These are phyloP conservation scores for Lichtheimia ornata DNA, from an alignment of 371 early-diverging fungal species.

Conservation along the genomic window DNA sequence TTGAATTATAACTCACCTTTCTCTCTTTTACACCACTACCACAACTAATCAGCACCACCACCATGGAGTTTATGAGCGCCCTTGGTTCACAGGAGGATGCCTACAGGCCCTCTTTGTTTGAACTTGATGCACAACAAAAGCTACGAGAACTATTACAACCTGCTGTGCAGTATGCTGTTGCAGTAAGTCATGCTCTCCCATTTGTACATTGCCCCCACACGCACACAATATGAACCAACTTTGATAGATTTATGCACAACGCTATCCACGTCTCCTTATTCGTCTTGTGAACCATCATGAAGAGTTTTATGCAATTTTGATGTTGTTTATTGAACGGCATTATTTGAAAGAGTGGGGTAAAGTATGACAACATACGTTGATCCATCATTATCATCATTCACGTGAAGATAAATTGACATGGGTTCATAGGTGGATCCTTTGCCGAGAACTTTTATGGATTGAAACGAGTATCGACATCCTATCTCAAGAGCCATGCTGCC, in stretches of 20 bases:
- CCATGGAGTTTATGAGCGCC: conserved; percentile 88
- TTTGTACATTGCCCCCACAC: neutral
- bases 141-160: conserved; percentile 83
- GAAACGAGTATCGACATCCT: conserved; percentile 62
- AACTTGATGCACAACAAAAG: conserved; percentile 85
- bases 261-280: conserved; percentile 84
- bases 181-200: conserved; percentile 52
- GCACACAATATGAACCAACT: neutral
- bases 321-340: conserved; percentile 80
- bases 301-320: conserved; percentile 75
- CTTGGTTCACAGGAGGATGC: conserved; percentile 72
- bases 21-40: neutral
- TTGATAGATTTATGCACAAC: conserved; percentile 79
- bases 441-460: conserved; percentile 93
- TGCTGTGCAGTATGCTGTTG: conserved; percentile 82
- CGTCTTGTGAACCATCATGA: conserved; percentile 78
- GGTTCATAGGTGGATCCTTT: conserved; percentile 73
- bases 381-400: neutral
- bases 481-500: conserved; percentile 21
- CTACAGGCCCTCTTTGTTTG: conserved; percentile 86
- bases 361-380: conserved; percentile 1
- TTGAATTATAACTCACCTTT: neutral
- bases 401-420: neutral
- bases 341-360: conserved; percentile 81
- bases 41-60: conserved; percentile 1